A percentile compares a stretch with the other conserved stretches of the same genome.
Evolutionary conservation across 2,329 filamentous ascomycete species (phyloP).

Genomic region (Sarocladiaceae sp.): DNA sequence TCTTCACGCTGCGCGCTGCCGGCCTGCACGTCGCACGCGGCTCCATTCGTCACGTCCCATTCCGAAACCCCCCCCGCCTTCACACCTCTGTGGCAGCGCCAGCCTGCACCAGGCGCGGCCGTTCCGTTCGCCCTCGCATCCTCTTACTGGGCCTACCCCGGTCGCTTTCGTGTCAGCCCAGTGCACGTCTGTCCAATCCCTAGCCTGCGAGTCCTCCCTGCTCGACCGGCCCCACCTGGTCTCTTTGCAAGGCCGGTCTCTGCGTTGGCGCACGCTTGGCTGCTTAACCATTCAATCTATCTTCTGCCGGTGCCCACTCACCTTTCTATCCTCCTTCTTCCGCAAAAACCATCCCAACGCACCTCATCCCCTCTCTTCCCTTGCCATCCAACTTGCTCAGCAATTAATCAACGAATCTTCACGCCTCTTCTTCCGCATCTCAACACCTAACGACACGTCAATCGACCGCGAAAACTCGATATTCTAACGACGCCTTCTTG

Average conservation of each 20-base stretch:
- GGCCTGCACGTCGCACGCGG: slow-evolving; percentile 3
- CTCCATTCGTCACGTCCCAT: slow-evolving; percentile 10
- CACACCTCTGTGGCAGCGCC: neutral
- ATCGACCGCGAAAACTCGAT: neutral
- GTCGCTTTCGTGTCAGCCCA: slow-evolving; percentile 26
- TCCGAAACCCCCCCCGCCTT: slow-evolving; percentile 10
- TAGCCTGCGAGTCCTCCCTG: slow-evolving; percentile 16
- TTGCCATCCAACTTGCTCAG: slow-evolving; percentile 10
- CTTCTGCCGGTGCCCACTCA: slow-evolving; percentile 8
- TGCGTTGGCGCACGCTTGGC: slow-evolving; percentile 11
- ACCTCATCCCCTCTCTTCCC: slow-evolving; percentile 10
- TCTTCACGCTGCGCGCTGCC: slow-evolving; percentile 4
- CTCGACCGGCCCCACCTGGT: slow-evolving; percentile 14
- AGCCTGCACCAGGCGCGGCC: slow-evolving; percentile 5
- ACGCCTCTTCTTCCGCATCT: slow-evolving; percentile 5
- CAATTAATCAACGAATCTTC: slow-evolving; percentile 8
- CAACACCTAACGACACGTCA: slow-evolving; percentile 4
- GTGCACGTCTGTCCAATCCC: slow-evolving; percentile 26
- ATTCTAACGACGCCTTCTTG: neutral
- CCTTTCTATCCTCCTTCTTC: slow-evolving; percentile 10
- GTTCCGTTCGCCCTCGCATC: slow-evolving; percentile 12
- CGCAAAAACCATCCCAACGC: slow-evolving; percentile 9
- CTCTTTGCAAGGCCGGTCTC: slow-evolving; percentile 11
- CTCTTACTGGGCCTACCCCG: slow-evolving; percentile 10
- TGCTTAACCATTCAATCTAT: slow-evolving; percentile 10